phyloP scores from a whole-genome alignment of 2,329 filamentous ascomycete genomes.

The Claviceps pazoutovae region DNA sequence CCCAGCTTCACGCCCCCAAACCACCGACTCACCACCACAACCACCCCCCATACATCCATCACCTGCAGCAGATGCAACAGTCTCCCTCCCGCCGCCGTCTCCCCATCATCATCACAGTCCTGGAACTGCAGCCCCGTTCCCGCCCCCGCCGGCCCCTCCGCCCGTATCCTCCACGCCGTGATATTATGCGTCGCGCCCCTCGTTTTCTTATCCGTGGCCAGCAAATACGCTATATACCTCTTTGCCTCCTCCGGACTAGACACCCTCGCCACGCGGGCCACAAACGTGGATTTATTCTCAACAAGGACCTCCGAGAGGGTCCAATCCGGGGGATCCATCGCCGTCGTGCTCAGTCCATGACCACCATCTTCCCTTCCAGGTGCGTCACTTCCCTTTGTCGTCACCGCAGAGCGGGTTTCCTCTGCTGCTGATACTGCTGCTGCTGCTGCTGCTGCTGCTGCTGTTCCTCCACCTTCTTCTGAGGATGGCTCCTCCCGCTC shows the following conservation, averaged over 20 bases:
- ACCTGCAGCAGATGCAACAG: constrained; percentile 83
- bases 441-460: constrained; percentile 8
- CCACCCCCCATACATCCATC: constrained; percentile 84
- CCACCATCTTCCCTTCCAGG: too few species aligned
- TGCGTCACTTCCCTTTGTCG: too few species aligned
- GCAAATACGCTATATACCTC: constrained; percentile 56
- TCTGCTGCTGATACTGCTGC: constrained; percentile 4
- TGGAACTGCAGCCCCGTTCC: constrained; percentile 40
- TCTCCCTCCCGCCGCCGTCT: constrained; percentile 77
- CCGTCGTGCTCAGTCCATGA: neutral
- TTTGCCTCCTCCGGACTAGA: constrained; percentile 49
- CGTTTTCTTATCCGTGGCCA: constrained; percentile 71
- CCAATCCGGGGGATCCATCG: constrained; percentile 44
- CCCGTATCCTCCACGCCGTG: constrained; percentile 76
- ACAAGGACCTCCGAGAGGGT: constrained; percentile 55
- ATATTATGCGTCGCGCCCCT: constrained; percentile 91
- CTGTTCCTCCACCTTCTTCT: constrained; percentile 24
- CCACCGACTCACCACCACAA: constrained; percentile 91
- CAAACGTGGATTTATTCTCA: constrained; percentile 78
- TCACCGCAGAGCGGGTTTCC: neutral
- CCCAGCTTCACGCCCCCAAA: constrained; percentile 86
- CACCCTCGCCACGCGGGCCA: constrained; percentile 63
- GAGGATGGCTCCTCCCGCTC: constrained; percentile 5
- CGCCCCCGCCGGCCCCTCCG: constrained; percentile 10
- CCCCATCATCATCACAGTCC: constrained; percentile 92